A percentile compares a stretch with the other conserved stretches of the same genome.
Evolutionary conservation across 2,329 filamentous ascomycete genomes (phyloP).

Genomic region (Metarhizium humberi): DNA sequence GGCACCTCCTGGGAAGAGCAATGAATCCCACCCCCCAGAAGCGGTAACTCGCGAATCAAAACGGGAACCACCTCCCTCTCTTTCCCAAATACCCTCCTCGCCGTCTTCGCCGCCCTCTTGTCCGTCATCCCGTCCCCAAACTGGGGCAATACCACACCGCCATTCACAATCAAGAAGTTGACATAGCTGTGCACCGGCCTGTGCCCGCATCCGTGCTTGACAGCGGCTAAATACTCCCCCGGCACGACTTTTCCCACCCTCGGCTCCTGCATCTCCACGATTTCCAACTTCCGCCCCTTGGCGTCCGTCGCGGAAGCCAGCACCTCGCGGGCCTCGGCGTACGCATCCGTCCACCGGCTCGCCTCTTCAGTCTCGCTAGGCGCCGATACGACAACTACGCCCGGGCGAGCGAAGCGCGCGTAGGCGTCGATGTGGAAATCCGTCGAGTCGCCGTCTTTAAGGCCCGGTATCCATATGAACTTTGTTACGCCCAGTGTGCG

Average conservation of each 20-base stretch:
- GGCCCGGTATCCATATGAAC: constrained; percentile 19
- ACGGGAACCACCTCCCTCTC: constrained; percentile 12
- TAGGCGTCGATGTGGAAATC: constrained; percentile 21
- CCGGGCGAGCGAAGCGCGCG: constrained; percentile 15
- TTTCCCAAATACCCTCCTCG: too few relatives aligned
- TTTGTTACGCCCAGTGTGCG: constrained; percentile 15
- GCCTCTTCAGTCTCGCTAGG: too few relatives aligned
- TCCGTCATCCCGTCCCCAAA: constrained; percentile 15
- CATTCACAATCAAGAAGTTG: constrained; percentile 20
- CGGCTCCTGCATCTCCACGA: constrained; percentile 14
- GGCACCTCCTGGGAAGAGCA: constrained; percentile 19
- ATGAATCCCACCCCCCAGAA: constrained; percentile 16
- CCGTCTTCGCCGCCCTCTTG: constrained; percentile 12
- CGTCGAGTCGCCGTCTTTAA: constrained; percentile 14
- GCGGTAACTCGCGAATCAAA: constrained; percentile 10
- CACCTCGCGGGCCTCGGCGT: too few relatives aligned
- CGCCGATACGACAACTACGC: constrained; percentile 10
- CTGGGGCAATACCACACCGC: constrained; percentile 17
- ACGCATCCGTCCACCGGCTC: too few relatives aligned
- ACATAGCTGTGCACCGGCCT: constrained; percentile 13
- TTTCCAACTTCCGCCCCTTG: constrained; percentile 12
- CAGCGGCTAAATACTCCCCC: not conserved
- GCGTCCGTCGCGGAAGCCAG: constrained; percentile 1
- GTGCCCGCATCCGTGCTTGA: constrained; percentile 1
- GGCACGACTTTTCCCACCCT: not conserved